Base-by-base conservation (phyloP, 306 rosid genomes). In the Dalbergia cochinchinensis region DNA sequence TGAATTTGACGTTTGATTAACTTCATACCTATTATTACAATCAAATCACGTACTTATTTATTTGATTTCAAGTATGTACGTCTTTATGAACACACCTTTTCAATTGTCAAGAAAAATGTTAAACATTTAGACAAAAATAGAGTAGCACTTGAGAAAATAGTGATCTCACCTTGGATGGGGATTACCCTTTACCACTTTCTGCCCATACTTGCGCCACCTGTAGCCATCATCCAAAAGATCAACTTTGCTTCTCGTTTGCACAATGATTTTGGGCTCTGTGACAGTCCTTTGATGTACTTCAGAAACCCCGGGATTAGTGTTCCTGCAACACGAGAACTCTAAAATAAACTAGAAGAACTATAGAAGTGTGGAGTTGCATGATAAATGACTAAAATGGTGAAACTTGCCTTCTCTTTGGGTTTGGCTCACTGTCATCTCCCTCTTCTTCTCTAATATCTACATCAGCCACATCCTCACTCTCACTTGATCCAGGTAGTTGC, bases 161-260 rank as follows among this genome's bases (percentile, higher is more conserved):
- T 58, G n/a, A 48, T 65, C 81, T 93, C 81, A 96, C 99, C 99
- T 96, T 26, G 99, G 99, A 82, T 96, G 91, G 84, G 97, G 97
- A 79, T 96, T 96, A 75, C 99, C 99, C 84, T 96, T 96, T 22
- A 96, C 99, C 80, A 96, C 95, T 86, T 96, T 96, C 80, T 96
- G 99, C 37, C 99, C 99, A 69, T 93, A 96, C 85, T 95, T 95
- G 73, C 99, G 91, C 99, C 99, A 95, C 67, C 95, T 89, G 74
- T 90, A 95, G 45, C 99, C 99, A 76, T 95, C 99, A 85, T 95
- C 97, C 65, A 95, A 80, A 77, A 95, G 97, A 90, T 95, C 98
- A 67, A 95, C 98, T 85, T 90, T 94, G 51, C 98, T 95, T 88
- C 93, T 84, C 50, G 99, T 95, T 83, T 91, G 99, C 69, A 95